Evolutionary conservation across 1,284 basidiomycete species (phyloP), one percentile per base, ranked within the genome.

Genomic region (Ceratobasidium sp.): DNA sequence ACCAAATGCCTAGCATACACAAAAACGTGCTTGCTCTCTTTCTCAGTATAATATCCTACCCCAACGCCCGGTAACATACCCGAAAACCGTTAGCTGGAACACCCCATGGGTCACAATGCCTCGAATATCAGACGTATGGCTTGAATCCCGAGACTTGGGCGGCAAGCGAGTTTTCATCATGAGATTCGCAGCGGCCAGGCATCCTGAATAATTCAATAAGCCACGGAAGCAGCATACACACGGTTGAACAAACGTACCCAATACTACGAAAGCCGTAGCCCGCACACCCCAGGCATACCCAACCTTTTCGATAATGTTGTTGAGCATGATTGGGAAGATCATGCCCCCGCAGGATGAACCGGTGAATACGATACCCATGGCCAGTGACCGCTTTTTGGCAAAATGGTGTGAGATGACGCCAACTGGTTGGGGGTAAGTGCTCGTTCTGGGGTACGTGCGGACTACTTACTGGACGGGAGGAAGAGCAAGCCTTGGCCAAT

Each of bases 311-410:
- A 91, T 89, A 11, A 91, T 85, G 27, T 82, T 83, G 75, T 87
- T 87, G 29, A 91, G 84, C 81, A 90, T 84, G 74, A 92, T 86
- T 0, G 90, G 89, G 77, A 87, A 91, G 8, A 90, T 81, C 1
- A 91, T 87, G 8, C 90, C 90, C 27, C 90, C 90, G 86, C 79
- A 76, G 51, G 80, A 80, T 75, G 64, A 88, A 81, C 54, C 88
- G 86, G 58, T 88, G 84, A 29, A 84, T 13, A 84, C 84, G 49
- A 87, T 81, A n/a, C 86, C 86, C 77, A 87, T 84, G 1, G 85
- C 86, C 2, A 86, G 76, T 11, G 86, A 81, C 16, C 86, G 83
- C 19, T 82, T 81, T 63, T 84, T 82, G 76, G 81, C 78, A 81
- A 89, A 85, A 82, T 89, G 82, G 58, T 86, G 85, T 39, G 89